Conservation (phyloP, 2,329 filamentous ascomycete species). For the Epichloe brachyelytri region DNA sequence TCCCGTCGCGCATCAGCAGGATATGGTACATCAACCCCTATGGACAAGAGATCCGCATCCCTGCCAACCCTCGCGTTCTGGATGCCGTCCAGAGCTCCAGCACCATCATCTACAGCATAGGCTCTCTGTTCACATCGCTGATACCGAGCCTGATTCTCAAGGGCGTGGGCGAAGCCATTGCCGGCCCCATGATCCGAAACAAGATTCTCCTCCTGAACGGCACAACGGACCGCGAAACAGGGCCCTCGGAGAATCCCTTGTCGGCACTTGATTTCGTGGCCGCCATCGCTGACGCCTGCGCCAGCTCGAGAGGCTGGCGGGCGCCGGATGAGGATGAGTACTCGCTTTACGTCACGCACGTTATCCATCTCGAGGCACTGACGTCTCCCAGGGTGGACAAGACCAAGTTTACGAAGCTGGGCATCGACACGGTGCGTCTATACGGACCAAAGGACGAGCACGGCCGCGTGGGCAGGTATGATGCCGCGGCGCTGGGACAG, state of each 20-base stretch:
- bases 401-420: slow-evolving; percentile 46
- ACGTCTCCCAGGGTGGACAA: slow-evolving; percentile 59
- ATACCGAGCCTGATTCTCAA: slow-evolving; percentile 67
- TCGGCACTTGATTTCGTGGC: slow-evolving; percentile 69
- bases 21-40: slow-evolving; percentile 99
- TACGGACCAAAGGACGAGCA: slow-evolving; percentile 50
- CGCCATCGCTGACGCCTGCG: slow-evolving; percentile 63
- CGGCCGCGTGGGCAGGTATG: slow-evolving; percentile 48
- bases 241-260: slow-evolving; percentile 51
- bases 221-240: slow-evolving; percentile 74
- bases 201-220: slow-evolving; percentile 83
- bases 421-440: slow-evolving; percentile 64
- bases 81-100: slow-evolving; percentile 50
- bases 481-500: slow-evolving; percentile 59
- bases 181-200: slow-evolving; percentile 34
- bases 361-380: slow-evolving; percentile 65
- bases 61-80: slow-evolving; percentile 69
- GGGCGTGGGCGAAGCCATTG: slow-evolving; percentile 53
- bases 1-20: slow-evolving; percentile 63
- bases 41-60: slow-evolving; percentile 84
- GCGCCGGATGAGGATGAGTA: slow-evolving; percentile 34
- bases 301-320: slow-evolving; percentile 46
- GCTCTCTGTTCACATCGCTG: slow-evolving; percentile 84
- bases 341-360: slow-evolving; percentile 63
- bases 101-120: slow-evolving; percentile 79